Base-by-base conservation (phyloP, 805 yeast species). In the Suhomyces xylopsoci region DNA sequence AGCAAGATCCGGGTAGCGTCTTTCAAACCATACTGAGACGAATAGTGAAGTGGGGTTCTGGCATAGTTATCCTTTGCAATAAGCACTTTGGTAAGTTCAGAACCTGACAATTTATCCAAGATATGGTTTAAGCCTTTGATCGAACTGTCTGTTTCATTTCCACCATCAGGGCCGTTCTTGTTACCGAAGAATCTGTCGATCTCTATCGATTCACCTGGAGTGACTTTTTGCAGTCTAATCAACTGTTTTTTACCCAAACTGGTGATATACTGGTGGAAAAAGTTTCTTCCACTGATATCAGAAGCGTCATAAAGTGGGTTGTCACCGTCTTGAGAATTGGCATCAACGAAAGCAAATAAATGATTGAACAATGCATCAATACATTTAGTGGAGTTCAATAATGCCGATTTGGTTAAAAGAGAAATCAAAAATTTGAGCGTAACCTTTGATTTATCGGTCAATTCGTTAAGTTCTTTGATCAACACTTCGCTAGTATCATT, bases 41-140 rank as follows among this genome's bases (percentile, higher is more conserved):
- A 85, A 66, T 92, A 92, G 70, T 93, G 97, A 51, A 93, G 73
- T 0, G 97, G 96, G 0, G 97, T 88, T 55, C 97, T 79, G 55
- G 77, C 78, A 64, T 90, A 88, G 53, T 81, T 84, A 66, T 92
- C 98, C 44, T 80, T 81, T 49, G 87, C 85, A 46, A 85, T 69
- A 20, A 92, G 72, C 10, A 69, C 58, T 8, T 44, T 17, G 45
- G 58, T 60, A 45, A 52, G 49, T 51, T 30, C 46, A 26, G 53
- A 49, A 15, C 30, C 38, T 12, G 60, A 59, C 41, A 90, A 66
- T 45, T 78, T 76, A 14, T 77, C 72, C 51, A 91, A 75, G 30
- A 90, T 77, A 62, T 83, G 82, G 6, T 70, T 66, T 45, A 90
- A 73, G 3, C 91, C 88, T 15, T 77, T 76, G 12, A 83, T 81